These are phyloP conservation scores for Pachyrhizus erosus DNA, from an alignment of 306 rosid species.

Conservation along the genomic window DNA sequence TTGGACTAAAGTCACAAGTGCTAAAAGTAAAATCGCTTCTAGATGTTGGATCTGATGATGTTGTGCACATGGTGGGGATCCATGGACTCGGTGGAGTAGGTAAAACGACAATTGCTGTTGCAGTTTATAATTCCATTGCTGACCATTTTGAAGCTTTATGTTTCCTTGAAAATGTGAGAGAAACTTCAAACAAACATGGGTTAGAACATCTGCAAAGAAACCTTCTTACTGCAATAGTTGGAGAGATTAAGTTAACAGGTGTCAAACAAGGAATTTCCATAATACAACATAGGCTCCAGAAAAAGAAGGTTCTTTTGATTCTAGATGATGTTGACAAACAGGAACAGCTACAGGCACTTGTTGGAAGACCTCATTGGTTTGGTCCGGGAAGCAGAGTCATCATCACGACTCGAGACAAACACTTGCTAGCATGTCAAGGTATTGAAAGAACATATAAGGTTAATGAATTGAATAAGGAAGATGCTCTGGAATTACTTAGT, in stretches of 20 bases:
- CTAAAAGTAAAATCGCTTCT: too few species aligned
- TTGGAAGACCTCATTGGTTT: background rate
- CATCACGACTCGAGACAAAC: background rate
- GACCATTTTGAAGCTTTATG: too few species aligned
- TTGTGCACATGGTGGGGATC: too few species aligned
- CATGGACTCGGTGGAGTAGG: too few species aligned
- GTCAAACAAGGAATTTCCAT: background rate
- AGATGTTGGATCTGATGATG: too few species aligned
- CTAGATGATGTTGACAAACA: background rate
- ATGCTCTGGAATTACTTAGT: background rate
- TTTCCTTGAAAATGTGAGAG: too few species aligned
- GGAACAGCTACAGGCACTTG: background rate
- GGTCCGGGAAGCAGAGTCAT: background rate
- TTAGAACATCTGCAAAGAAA: background rate
- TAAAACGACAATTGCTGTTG: too few species aligned
- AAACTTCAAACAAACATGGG: too few species aligned
- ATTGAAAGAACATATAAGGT: background rate
- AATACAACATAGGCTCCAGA: background rate
- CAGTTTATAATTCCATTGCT: too few species aligned
- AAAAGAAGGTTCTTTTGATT: background rate
- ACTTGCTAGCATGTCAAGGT: background rate
- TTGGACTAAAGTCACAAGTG: too few species aligned
- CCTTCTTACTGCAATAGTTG: background rate
- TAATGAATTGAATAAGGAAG: background rate
- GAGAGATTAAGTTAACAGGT: background rate